phyloP scores from a whole-genome alignment of 768 basidiomycete genomes.

The Boletellus sp. region DNA sequence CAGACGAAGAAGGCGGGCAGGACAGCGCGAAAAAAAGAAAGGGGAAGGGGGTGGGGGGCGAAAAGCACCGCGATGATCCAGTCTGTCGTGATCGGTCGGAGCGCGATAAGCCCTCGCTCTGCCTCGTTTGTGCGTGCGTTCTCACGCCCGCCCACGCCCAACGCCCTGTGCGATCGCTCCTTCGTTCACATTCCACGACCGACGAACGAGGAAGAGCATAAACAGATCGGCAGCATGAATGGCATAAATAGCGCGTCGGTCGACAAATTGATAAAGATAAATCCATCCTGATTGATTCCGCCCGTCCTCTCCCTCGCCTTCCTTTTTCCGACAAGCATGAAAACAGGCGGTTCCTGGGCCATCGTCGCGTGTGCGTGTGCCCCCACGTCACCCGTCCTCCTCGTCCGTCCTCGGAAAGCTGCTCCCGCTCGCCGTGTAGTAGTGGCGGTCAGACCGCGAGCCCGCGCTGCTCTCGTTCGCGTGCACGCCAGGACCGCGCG shows the following conservation, averaged over 20 bases:
- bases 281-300: background rate
- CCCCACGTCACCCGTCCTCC: background rate
- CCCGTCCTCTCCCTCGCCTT: too few relatives aligned
- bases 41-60: too few relatives aligned
- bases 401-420: conserved; percentile 10
- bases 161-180: background rate
- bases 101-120: too few relatives aligned
- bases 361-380: too few relatives aligned
- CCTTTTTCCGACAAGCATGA: too few relatives aligned
- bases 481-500: background rate
- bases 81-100: too few relatives aligned
- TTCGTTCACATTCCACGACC: background rate
- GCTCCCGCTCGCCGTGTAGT: conserved; percentile 15
- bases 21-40: too few relatives aligned
- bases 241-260: conserved; percentile 24
- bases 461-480: conserved; percentile 3
- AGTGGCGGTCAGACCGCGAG: conserved; percentile 11
- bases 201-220: background rate
- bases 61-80: too few relatives aligned
- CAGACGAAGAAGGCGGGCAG: too few relatives aligned
- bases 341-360: too few relatives aligned
- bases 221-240: conserved; percentile 8
- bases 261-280: conserved; percentile 26
- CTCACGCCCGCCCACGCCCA: background rate
- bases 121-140: too few relatives aligned